These are phyloP conservation scores for Cystobasidium ongulense DNA, from an alignment of 768 basidiomycete genomes.

Conservation along the genomic window DNA sequence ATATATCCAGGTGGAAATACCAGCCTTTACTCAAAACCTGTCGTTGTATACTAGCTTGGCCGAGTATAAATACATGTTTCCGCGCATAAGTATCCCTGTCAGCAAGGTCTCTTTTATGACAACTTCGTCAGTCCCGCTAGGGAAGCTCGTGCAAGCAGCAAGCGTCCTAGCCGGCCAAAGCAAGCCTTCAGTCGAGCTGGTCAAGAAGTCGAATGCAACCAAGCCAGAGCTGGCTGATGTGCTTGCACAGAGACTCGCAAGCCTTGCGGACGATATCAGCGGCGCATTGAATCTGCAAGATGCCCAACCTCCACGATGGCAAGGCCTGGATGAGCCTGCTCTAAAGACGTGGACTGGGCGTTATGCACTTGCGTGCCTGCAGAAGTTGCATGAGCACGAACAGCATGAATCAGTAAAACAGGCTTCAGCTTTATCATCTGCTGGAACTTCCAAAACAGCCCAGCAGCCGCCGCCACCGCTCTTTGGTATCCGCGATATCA, in stretches of 20 bases:
- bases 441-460: neutral
- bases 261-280: neutral
- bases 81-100: neutral
- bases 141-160: neutral
- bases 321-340: neutral
- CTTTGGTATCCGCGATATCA: conserved; percentile 17
- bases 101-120: conserved; percentile 5
- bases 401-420: neutral
- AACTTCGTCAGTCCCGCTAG: neutral
- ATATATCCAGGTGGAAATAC: neutral
- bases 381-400: neutral
- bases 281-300: neutral
- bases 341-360: neutral
- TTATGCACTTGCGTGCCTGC: neutral
- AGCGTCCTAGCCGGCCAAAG: neutral
- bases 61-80: neutral
- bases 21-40: neutral
- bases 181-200: neutral
- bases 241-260: neutral
- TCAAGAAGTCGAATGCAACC: neutral
- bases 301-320: neutral
- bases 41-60: neutral
- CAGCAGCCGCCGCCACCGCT: neutral
- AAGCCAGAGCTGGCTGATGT: neutral
- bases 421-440: neutral